phyloP scores from a whole-genome alignment of 2,329 filamentous ascomycete species.

The Colletotrichum sojae region DNA sequence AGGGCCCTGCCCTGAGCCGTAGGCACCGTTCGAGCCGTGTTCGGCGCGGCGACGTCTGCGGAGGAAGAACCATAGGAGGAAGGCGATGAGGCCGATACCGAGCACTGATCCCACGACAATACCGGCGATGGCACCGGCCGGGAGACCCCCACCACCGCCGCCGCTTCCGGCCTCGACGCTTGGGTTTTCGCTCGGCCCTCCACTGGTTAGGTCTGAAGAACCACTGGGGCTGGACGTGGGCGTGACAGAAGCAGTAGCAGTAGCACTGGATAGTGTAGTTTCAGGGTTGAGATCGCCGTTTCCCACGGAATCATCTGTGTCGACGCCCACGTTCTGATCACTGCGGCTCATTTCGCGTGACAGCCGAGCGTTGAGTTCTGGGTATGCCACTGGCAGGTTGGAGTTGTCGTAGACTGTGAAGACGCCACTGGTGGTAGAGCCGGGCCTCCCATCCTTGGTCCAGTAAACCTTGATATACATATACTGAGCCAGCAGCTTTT shows the following conservation, averaged over 20 bases:
- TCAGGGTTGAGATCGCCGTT: not conserved
- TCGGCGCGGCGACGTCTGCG: conserved; percentile 51
- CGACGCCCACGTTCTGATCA: not conserved
- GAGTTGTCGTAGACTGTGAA: conserved; percentile 16
- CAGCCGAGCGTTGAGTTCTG: not conserved
- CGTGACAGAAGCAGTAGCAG: too few relatives aligned
- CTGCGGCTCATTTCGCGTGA: not conserved
- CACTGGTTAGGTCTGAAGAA: too few relatives aligned
- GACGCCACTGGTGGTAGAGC: conserved; percentile 21
- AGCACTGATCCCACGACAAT: conserved; percentile 60
- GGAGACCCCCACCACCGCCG: conserved; percentile 47
- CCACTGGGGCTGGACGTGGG: too few relatives aligned
- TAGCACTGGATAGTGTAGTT: too few relatives aligned
- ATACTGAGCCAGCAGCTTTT: not conserved
- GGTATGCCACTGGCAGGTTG: not conserved
- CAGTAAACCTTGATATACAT: conserved; percentile 22
- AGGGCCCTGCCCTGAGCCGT: conserved; percentile 46
- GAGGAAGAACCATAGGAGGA: conserved; percentile 59
- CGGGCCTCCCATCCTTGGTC: not conserved
- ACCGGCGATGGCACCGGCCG: conserved; percentile 61
- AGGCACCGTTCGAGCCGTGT: conserved; percentile 46
- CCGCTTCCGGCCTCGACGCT: not conserved
- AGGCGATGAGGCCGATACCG: conserved; percentile 56
- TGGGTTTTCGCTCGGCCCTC: not conserved
- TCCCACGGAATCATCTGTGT: not conserved